Base-by-base conservation (phyloP, 306 rosid species). In the Begonia loranthoides region DNA sequence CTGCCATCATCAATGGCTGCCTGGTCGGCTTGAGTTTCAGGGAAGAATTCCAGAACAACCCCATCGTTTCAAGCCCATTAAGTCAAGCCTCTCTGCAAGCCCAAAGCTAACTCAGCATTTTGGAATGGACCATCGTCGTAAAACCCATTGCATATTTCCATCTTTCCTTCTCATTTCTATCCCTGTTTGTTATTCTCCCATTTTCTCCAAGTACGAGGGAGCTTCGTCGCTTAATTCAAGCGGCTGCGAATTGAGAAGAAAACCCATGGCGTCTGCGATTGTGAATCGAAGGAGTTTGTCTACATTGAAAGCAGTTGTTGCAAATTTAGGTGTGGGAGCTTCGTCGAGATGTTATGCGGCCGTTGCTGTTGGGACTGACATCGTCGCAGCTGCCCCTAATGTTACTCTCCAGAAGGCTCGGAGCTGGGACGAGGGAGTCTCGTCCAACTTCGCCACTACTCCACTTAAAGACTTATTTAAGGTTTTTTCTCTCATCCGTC, bases 401-500 rank as follows among this genome's bases (percentile, higher is more conserved):
- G 86, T 73, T 72, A 66, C 95, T 64, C 88, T 88, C 73, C 95
- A 82, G 75, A 90, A 82, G 61, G 95, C 97, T 74, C 90, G 95
- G 41, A 62, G 64, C 57, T 90, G 95, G 94, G 95, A 90, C 50
- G 94, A 90, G 51, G 97, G 94, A 13, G 74, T 90, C 66, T 72
- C 87, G 55, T 79, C 97, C 55, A 76, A 82, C 1, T 90, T 90
- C 79, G 60, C 92, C 72, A 76, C 95, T 17, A 82, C 90, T 56
- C 85, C 95, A 52, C 66, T 90, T 66, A 73, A 68, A 47, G 73
- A 90, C 56, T 79, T 90, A 57, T 90, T 90, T 76, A 85, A 82
- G 95, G 95, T 83, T 16, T 17, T 15, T 19, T 45, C 49, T 51
- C 49, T 34, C n/a, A 17, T 1, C 17, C 21, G 17, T 40, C 21